Base-by-base conservation (phyloP, 495 filamentous ascomycete genomes). In the Saxispiralis lemnorum region DNA sequence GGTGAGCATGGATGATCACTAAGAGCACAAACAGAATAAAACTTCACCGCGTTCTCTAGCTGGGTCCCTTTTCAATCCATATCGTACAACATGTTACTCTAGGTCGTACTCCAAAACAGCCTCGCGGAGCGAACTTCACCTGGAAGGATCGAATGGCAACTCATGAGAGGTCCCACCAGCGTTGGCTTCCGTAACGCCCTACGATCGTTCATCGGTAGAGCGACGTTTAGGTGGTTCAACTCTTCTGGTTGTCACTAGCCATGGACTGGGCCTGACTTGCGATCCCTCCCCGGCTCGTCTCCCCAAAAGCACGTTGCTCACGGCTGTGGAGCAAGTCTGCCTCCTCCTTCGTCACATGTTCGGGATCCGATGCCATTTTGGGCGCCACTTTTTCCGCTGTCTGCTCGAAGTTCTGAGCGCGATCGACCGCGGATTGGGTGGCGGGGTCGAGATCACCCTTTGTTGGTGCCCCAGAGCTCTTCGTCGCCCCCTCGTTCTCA, bases 201-300 rank as follows among this genome's bases (percentile, higher is more conserved):
- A n/a, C n/a, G n/a, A n/a, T n/a, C n/a, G n/a, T n/a, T n/a, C 35
- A 38, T n/a, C n/a, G n/a, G n/a, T n/a, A n/a, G n/a, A n/a, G n/a
- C n/a, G n/a, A n/a, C n/a, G n/a, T n/a, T 21, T 41, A 41, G 14
- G 28, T 16, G 13, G 24, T 39, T 1, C 37, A 36, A 28, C 33
- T 38, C 48, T 46, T 46, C 38, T 49, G 35, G 24, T 53, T 53
- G 24, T 53, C 46, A 1, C 20, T 18, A 9, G 38, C 51, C 15
- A 49, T 24, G 28, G 36, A 40, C 40, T 53, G 51, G n/a, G 51
- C 51, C 36, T 53, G 51, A 15, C 46, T 43, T 9, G 51, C 39
- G 17, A 53, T 43, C 2, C 59, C 56, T 1, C 59, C 58, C 43
- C 57, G 59, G 37, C 56, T 56, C 3, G 58, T 60, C 6, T 19